Percentiles rank a stretch among this genome's conserved stretches.
Conservation (phyloP, 345 rosid species). For the Durio zibethinus region DNA sequence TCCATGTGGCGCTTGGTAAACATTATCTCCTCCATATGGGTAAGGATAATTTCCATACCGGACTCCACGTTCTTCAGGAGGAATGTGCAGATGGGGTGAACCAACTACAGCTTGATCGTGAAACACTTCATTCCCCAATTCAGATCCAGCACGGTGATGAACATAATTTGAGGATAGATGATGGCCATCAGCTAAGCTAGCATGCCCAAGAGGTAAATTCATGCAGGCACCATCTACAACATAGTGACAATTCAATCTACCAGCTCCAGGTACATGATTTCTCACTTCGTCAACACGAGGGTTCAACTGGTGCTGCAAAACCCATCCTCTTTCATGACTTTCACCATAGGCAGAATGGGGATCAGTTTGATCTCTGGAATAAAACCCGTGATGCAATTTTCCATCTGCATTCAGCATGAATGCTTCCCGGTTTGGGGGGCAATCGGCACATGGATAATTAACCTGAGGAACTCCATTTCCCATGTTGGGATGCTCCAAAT, state of each 20-base stretch:
- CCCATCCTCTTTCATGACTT: constrained; percentile 76
- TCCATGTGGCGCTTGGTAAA: constrained; percentile 48
- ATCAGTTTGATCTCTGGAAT: constrained; percentile 56
- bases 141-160: constrained; percentile 64
- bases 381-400: constrained; percentile 50
- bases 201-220: constrained; percentile 58
- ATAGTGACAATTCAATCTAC: constrained; percentile 66
- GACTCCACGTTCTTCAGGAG: constrained; percentile 51
- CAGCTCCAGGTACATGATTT: constrained; percentile 51
- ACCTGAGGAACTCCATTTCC: constrained; percentile 53
- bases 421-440: constrained; percentile 51
- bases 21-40: constrained; percentile 57
- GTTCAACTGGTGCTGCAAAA: constrained; percentile 58
- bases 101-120: constrained; percentile 53
- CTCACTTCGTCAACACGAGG: constrained; percentile 65
- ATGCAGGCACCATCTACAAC: constrained; percentile 54
- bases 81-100: constrained; percentile 37
- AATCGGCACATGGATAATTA: constrained; percentile 49
- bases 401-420: constrained; percentile 53
- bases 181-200: constrained; percentile 48
- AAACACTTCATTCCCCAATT: constrained; percentile 51
- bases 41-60: constrained; percentile 56
- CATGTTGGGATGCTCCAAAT: constrained; percentile 56
- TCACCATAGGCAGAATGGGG: constrained; percentile 45
- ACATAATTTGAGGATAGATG: constrained; percentile 41